Percentiles rank a stretch among this genome's conserved stretches.
Conservation (phyloP, 2,329 filamentous ascomycete species). For the Talaromyces sp. region DNA sequence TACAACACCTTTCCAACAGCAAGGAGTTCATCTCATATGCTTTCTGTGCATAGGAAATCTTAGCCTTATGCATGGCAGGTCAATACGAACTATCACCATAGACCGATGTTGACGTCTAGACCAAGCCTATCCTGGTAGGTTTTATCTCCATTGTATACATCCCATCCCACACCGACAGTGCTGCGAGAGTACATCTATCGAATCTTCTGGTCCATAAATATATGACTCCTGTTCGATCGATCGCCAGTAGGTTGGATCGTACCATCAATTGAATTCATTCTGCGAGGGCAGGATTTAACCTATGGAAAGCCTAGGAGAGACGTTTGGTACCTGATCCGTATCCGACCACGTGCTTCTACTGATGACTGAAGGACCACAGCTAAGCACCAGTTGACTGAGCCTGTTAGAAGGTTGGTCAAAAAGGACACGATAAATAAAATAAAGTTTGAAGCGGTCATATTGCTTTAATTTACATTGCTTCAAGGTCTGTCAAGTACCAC, state of each 20-base stretch:
- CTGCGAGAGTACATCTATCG: background rate
- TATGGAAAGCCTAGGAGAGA: background rate
- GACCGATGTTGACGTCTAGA: too few relatives aligned
- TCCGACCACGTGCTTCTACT: background rate
- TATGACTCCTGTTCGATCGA: background rate
- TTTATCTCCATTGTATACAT: background rate
- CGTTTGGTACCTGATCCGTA: background rate
- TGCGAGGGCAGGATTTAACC: background rate
- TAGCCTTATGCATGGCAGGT: background rate
- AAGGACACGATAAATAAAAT: background rate
- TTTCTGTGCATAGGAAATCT: background rate
- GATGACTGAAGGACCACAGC: background rate
- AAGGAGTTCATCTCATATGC: background rate
- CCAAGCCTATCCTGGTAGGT: too few relatives aligned
- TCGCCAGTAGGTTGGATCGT: background rate
- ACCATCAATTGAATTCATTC: background rate
- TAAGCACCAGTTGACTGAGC: background rate
- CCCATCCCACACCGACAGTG: background rate
- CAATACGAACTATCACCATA: background rate
- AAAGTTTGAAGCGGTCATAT: conserved; percentile 11
- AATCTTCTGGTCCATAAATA: background rate
- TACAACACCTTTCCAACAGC: background rate
- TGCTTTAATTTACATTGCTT: conserved; percentile 18
- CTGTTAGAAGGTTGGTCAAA: background rate
- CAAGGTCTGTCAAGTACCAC: conserved; percentile 12